Base-by-base conservation (phyloP, 2,329 filamentous ascomycete species). In the Diplodia seriata region DNA sequence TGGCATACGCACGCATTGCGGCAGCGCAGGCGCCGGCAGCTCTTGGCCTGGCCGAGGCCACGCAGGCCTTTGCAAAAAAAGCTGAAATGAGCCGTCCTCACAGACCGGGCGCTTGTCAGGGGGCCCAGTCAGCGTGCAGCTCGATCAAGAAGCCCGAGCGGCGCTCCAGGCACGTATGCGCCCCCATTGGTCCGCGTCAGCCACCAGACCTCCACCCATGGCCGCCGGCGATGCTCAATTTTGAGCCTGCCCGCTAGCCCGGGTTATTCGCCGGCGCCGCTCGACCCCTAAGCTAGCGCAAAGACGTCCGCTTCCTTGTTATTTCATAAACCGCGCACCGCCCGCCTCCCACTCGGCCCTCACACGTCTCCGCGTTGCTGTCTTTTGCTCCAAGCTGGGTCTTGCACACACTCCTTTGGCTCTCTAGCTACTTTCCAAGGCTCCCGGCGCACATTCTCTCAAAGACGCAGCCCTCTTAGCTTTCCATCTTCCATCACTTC, bases 341-440 rank as follows among this genome's bases (percentile, higher is more conserved):
- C 76, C 65, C 72, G 68, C 68, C 71, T 69, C 72, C 66, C 72
- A 69, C 66, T 57, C 71, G 69, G 71, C 69, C 68, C 69, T 68
- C 69, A 75, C 33, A 31, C 66, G 66, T 64, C 66, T 63, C 49
- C 36, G 20, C 66, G 50, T 63, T 57, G 57, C 53, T 63, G 66
- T 68, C 57, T 55, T 53, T 62, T 49, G 74, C 72, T 74, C 73
- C 75, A 76, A 77, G 75, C 76, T 76, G 76, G 77, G 77, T 73
- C 77, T 75, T 72, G 73, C 74, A 72, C 71, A 73, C 74, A 70
- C 73, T 76, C 77, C 68, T 77, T 72, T 76, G 72, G 76, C 76
- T 77, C 76, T 74, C 76, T 74, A 77, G 72, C 77, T 79, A 77
- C 77, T 79, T 76, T 79, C 77, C 77, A 78, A 70, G 79, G 76